Evolutionary conservation across 805 yeast species (phyloP).

Genomic region (Saccharomycodes ludwigii): DNA sequence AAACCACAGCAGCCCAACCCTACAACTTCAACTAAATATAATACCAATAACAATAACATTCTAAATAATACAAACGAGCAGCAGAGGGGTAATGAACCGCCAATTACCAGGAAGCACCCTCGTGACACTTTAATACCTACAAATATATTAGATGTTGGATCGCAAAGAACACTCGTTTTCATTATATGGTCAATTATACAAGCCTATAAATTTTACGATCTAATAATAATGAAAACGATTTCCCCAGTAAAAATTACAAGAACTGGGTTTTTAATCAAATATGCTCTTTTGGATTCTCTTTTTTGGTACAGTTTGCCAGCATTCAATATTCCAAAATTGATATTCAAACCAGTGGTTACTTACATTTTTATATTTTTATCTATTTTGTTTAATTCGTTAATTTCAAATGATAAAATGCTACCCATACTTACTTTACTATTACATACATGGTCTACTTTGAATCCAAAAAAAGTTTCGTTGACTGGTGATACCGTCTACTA

Average conservation of each 20-base stretch:
- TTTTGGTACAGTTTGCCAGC: constrained; percentile 61
- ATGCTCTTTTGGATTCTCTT: constrained; percentile 58
- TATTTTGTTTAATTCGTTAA: constrained; percentile 34
- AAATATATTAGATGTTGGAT: constrained; percentile 53
- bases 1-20: neutral
- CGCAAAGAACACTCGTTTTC: constrained; percentile 61
- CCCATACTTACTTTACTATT: constrained; percentile 30
- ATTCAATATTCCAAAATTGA: constrained; percentile 63
- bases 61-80: constrained; percentile 12
- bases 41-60: neutral
- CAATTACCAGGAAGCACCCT: neutral
- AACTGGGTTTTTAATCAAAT: constrained; percentile 55
- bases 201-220: constrained; percentile 72
- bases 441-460: constrained; percentile 32
- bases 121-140: constrained; percentile 48
- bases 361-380: constrained; percentile 36
- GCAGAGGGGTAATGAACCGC: neutral
- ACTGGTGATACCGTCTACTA: constrained; percentile 33
- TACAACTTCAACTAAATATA: no score
- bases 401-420: constrained; percentile 39
- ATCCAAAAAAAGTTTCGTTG: constrained; percentile 38
- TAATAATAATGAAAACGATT: constrained; percentile 40
- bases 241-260: constrained; percentile 32
- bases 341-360: constrained; percentile 48
- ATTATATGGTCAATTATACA: constrained; percentile 65